Percentiles rank a stretch among this genome's conserved stretches.
These are phyloP conservation scores for Elaeis oleifera DNA, from an alignment of 202 grass and related monocot species.

Conservation along the genomic window DNA sequence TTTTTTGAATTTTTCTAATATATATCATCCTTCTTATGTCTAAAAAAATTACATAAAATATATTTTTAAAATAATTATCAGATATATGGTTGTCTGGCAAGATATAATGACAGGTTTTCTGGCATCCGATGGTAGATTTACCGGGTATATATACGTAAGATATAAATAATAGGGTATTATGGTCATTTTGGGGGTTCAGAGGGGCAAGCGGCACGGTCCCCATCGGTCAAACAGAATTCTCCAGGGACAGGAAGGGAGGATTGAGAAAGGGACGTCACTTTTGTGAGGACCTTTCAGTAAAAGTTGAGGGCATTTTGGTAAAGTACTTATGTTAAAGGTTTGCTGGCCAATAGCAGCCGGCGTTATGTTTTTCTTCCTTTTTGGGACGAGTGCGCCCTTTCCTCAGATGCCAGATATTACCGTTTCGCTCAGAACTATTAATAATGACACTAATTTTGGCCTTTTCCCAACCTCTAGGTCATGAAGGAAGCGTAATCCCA, in stretches of 20 bases:
- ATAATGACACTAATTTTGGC: too few species aligned
- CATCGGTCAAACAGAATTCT: slow-evolving; percentile 20
- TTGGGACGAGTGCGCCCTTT: slow-evolving; percentile 1
- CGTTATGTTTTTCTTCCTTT: background rate
- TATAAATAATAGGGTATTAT: background rate
- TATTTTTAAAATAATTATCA: too few species aligned
- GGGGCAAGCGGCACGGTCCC: background rate
- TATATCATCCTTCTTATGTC: too few species aligned
- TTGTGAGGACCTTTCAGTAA: background rate
- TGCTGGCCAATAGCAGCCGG: background rate
- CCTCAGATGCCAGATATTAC: too few species aligned
- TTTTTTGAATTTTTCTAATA: too few species aligned
- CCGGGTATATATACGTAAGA: background rate
- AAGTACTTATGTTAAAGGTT: background rate
- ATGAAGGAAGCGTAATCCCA: too few species aligned
- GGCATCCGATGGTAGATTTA: too few species aligned
- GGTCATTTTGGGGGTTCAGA: slow-evolving; percentile 4
- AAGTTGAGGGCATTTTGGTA: slow-evolving; percentile 17
- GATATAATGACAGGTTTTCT: too few species aligned
- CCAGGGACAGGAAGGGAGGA: background rate
- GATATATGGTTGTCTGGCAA: too few species aligned
- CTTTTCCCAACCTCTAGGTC: too few species aligned
- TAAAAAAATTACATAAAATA: too few species aligned
- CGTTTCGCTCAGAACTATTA: too few species aligned
- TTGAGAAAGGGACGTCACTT: slow-evolving; percentile 22